These are phyloP conservation scores for Paralagenidium karlingii DNA, from an alignment of 352 stramenopile species.

Conservation along the genomic window DNA sequence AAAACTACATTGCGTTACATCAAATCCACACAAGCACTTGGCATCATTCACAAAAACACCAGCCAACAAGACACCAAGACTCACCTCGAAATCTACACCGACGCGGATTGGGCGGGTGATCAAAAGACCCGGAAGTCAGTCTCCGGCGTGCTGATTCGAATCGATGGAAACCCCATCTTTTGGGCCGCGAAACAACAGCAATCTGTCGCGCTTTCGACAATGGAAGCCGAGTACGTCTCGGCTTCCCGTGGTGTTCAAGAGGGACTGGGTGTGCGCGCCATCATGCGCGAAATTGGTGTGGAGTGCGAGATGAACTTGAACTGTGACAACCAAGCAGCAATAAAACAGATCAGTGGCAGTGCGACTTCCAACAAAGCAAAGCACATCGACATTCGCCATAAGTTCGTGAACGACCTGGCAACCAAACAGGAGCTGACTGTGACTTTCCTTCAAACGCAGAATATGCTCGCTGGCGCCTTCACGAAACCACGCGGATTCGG, in stretches of 20 bases:
- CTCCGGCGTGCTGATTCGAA: conserved; percentile 2
- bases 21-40: no score
- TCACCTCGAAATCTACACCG: conserved; percentile 5
- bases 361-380: neutral
- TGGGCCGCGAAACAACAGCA: conserved; percentile 9
- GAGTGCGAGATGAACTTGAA: conserved; percentile 1
- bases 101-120: conserved; percentile 12
- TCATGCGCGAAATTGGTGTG: conserved; percentile 3
- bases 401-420: neutral
- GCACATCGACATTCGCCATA: neutral
- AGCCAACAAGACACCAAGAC: neutral
- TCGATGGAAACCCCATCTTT: conserved; percentile 7
- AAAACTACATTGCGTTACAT: no score
- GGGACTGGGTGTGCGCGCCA: conserved; percentile 2
- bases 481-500: no score
- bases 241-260: conserved; percentile 1
- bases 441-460: no score
- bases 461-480: no score
- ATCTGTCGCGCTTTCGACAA: conserved; percentile 5
- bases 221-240: conserved; percentile 10
- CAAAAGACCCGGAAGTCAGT: conserved; percentile 8
- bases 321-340: neutral
- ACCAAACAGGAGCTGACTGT: no score
- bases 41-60: no score
- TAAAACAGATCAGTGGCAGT: neutral